Conservation (phyloP, 306 rosid genomes). For the Quercus parvula region DNA sequence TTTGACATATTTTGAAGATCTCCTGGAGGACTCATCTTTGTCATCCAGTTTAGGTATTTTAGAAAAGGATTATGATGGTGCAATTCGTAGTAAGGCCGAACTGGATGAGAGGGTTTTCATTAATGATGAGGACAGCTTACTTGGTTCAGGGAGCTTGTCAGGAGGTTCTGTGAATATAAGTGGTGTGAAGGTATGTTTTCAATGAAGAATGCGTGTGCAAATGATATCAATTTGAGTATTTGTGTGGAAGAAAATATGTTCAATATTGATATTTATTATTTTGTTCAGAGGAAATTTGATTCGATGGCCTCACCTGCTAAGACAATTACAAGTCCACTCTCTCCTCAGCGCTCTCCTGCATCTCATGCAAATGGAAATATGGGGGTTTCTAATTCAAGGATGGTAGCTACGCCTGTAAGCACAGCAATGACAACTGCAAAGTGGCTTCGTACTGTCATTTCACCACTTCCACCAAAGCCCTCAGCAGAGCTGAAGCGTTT, state of each 20-base stretch:
- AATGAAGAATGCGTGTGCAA: slow-evolving; percentile 1
- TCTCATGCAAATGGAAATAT: slow-evolving; percentile 57
- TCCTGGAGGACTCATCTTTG: slow-evolving; percentile 67
- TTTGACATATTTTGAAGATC: slow-evolving; percentile 73
- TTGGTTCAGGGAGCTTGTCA: slow-evolving; percentile 77
- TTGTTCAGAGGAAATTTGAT: slow-evolving; percentile 72
- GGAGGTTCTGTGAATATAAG: slow-evolving; percentile 54
- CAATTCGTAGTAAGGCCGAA: slow-evolving; percentile 63
- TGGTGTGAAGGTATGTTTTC: slow-evolving; percentile 75
- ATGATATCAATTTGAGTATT: background rate
- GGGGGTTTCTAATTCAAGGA: slow-evolving; percentile 48
- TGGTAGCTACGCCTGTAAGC: slow-evolving; percentile 94
- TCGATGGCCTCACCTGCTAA: slow-evolving; percentile 73
- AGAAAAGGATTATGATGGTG: slow-evolving; percentile 74
- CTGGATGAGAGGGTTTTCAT: slow-evolving; percentile 89
- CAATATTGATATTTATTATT: slow-evolving; percentile 19
- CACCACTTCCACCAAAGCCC: slow-evolving; percentile 81
- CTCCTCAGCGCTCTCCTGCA: slow-evolving; percentile 86
- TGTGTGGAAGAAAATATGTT: slow-evolving; percentile 6
- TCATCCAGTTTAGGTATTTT: slow-evolving; percentile 56
- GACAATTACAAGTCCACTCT: slow-evolving; percentile 71
- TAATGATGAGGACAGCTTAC: slow-evolving; percentile 79
- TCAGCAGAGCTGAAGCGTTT: slow-evolving; percentile 79
- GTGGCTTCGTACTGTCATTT: slow-evolving; percentile 94
- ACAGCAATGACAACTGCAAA: slow-evolving; percentile 99